phyloP scores from a whole-genome alignment of 2,329 filamentous ascomycete genomes.

The Acarospora socialis region DNA sequence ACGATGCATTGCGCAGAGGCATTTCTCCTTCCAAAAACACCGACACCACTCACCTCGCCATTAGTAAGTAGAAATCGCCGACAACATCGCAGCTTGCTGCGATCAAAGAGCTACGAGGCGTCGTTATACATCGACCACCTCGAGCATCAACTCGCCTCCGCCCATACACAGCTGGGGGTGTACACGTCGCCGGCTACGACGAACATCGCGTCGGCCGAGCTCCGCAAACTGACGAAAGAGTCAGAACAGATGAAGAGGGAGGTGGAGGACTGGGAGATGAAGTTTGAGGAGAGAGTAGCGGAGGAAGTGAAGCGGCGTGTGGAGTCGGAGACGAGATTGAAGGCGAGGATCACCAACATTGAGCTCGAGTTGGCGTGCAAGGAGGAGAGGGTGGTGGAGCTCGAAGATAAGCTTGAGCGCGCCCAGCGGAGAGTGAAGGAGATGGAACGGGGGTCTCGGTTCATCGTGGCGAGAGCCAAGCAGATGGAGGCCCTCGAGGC shows the following conservation, averaged over 20 bases:
- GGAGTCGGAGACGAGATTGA: slow-evolving; percentile 16
- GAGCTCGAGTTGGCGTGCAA: slow-evolving; percentile 20
- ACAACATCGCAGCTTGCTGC: slow-evolving; percentile 7
- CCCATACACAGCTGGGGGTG: slow-evolving; percentile 26
- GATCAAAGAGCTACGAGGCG: slow-evolving; percentile 27
- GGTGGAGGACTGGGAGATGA: slow-evolving; percentile 23
- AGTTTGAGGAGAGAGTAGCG: slow-evolving; percentile 23
- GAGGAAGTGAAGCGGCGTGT: slow-evolving; percentile 20
- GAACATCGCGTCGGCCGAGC: slow-evolving; percentile 23
- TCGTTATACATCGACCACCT: slow-evolving; percentile 36
- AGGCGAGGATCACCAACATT: slow-evolving; percentile 16
- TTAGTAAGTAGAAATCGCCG: slow-evolving; percentile 9
- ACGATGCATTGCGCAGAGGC: slow-evolving; percentile 17
- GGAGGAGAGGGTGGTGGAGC: slow-evolving; percentile 19
- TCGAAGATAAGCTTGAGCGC: slow-evolving; percentile 20
- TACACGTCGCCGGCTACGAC: slow-evolving; percentile 26
- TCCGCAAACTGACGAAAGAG: slow-evolving; percentile 23
- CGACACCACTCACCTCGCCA: slow-evolving; percentile 15
- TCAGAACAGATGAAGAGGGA: slow-evolving; percentile 21
- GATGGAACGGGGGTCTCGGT: too few species aligned
- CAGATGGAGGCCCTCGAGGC: slow-evolving; percentile 21
- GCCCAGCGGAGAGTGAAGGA: slow-evolving; percentile 15
- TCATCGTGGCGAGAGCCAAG: too few species aligned
- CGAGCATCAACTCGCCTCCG: slow-evolving; percentile 30
- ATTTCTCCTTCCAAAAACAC: slow-evolving; percentile 16